Evolutionary conservation across 495 filamentous ascomycete species (phyloP), one percentile per base, ranked within the genome.

Genomic region (Cryomyces minteri): DNA sequence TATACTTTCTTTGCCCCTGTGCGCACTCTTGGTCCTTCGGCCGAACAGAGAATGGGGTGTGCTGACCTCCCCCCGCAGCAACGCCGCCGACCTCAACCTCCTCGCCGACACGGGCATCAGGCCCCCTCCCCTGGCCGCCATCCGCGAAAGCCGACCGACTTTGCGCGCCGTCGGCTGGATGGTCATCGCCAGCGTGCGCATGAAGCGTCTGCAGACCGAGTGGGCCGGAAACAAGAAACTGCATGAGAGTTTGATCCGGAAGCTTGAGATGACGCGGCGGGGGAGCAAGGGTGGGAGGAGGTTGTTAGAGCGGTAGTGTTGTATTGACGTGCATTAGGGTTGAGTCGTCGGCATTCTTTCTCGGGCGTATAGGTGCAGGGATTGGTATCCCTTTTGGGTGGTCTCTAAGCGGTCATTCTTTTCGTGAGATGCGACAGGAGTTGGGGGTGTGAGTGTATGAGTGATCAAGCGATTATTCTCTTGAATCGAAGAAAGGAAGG

Each of bases 21-120:
- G 0, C 11, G 5, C 4, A 18, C 38, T 31, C 12, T 29, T 8
- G 12, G 10, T 12, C 48, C 11, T 8, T 46, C 43, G 11, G 18
- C 34, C 11, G n/a, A 31, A 41, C 6, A 38, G 12, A 3, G 34
- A 38, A 9, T 9, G 34, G 12, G 34, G 9, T 3, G 12, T 10
- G 9, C 9, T 38, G 12, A 10, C 34, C 9, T 38, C 34, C 12
- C 34, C 9, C 34, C 43, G 63, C 55, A 95, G 88, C 61, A 98
- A 95, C 68, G 79, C 88, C 62, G 84, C 81, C 50, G 84, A 95
- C 57, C 74, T 98, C 32, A 72, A 75, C 37, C 79, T 94, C 58
- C 76, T 96, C 46, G 69, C 76, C 47, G 71, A 79, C 47, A 92
- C 94, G 70, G 79, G 81, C 42, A 72, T 83, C 53, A 70, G 69